Conservation (phyloP, 1,284 basidiomycete genomes). For the Tranzscheliella williamsii region DNA sequence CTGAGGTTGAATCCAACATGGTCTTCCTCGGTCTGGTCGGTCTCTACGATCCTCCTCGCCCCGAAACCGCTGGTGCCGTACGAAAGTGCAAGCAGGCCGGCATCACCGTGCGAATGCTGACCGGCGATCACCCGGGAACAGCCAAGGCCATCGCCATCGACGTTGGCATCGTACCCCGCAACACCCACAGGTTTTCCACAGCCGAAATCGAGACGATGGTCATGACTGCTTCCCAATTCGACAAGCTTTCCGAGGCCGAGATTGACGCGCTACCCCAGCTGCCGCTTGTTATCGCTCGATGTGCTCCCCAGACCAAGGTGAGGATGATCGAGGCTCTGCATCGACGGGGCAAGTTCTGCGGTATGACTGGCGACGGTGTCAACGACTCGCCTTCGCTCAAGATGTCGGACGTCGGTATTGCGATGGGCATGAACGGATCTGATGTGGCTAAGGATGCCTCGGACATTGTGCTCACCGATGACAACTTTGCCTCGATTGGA, state of each 20-base stretch:
- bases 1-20: slow-evolving; percentile 68
- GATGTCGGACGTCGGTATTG: slow-evolving; percentile 58
- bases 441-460: slow-evolving; percentile 64
- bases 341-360: slow-evolving; percentile 59
- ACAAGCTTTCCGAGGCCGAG: slow-evolving; percentile 69
- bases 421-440: slow-evolving; percentile 57
- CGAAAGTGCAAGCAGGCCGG: slow-evolving; percentile 69
- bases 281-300: slow-evolving; percentile 69
- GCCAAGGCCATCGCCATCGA: slow-evolving; percentile 63
- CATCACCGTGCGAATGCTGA: slow-evolving; percentile 72
- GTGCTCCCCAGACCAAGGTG: slow-evolving; percentile 64
- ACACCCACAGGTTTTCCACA: slow-evolving; percentile 41
- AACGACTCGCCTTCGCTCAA: slow-evolving; percentile 61
- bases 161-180: slow-evolving; percentile 66
- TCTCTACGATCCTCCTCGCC: slow-evolving; percentile 72
- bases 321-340: slow-evolving; percentile 69
- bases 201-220: slow-evolving; percentile 44
- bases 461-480: slow-evolving; percentile 71
- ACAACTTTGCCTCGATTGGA: slow-evolving; percentile 74
- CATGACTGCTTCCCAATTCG: slow-evolving; percentile 69
- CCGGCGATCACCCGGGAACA: slow-evolving; percentile 63
- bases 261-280: slow-evolving; percentile 67
- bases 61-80: slow-evolving; percentile 70
- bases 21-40: slow-evolving; percentile 70
- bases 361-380: slow-evolving; percentile 60